These are phyloP conservation scores for Afroboletus lepidellus DNA, from an alignment of 1,284 basidiomycete genomes.

Conservation along the genomic window DNA sequence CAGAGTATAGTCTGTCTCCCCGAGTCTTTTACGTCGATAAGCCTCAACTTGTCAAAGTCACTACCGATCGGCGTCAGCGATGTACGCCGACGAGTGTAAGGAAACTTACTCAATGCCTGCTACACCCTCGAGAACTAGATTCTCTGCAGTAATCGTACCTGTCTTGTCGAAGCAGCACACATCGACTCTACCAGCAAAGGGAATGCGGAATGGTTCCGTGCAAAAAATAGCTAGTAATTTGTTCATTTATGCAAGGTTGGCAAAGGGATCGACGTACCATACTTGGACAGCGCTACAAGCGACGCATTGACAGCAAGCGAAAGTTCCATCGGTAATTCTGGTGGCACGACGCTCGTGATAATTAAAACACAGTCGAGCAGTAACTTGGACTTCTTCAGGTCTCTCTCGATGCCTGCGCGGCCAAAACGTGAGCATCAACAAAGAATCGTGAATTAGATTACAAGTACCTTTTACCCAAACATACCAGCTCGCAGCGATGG, in stretches of 20 bases:
- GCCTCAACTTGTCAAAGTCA: conserved; percentile 55
- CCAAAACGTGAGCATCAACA: conserved; percentile 6
- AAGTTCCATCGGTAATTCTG: conserved; percentile 95
- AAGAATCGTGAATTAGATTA: background rate
- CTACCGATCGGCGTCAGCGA: conserved; percentile 36
- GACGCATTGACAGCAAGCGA: conserved; percentile 93
- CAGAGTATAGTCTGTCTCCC: conserved; percentile 81
- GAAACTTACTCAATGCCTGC: conserved; percentile 77
- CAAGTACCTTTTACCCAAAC: conserved; percentile 87
- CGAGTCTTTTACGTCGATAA: conserved; percentile 79
- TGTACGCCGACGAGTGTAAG: background rate
- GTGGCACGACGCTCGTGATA: conserved; percentile 93
- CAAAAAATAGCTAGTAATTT: conserved; percentile 82
- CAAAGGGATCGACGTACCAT: conserved; percentile 48
- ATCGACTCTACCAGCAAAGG: conserved; percentile 89
- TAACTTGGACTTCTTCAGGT: conserved; percentile 90
- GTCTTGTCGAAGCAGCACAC: conserved; percentile 99
- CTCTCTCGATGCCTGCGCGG: conserved; percentile 70
- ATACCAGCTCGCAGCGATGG: conserved; percentile 93
- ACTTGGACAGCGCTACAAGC: conserved; percentile 90
- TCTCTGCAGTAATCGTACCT: conserved; percentile 93
- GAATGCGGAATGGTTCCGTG: conserved; percentile 96
- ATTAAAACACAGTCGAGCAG: conserved; percentile 92
- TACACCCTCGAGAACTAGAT: conserved; percentile 91
- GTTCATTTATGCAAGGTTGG: background rate